These are phyloP conservation scores for Trichoderma koningiopsis DNA, from an alignment of 2,329 filamentous ascomycete genomes.

Conservation along the genomic window DNA sequence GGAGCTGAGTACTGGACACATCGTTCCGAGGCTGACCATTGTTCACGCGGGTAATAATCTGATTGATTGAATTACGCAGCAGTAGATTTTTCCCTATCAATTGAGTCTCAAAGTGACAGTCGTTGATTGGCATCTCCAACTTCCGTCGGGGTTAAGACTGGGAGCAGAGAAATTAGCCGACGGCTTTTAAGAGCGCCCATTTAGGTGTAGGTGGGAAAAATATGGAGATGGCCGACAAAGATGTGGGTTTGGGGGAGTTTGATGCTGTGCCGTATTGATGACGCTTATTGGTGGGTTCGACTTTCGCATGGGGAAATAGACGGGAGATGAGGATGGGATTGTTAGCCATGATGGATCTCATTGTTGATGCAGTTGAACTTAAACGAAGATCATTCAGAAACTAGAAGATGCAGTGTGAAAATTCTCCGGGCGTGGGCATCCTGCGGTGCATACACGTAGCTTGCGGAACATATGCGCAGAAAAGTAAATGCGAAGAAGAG, in stretches of 20 bases:
- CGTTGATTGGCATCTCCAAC: slow-evolving; percentile 9
- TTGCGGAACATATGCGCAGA: no score
- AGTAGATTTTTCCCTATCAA: neutral
- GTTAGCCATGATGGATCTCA: neutral
- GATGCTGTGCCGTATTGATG: neutral
- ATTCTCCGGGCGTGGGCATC: neutral
- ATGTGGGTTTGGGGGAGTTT: neutral
- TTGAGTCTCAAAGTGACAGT: neutral
- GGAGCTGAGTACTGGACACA: slow-evolving; percentile 15
- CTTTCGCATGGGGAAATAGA: neutral
- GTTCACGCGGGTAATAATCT: slow-evolving; percentile 15
- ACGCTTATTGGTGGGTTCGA: neutral
- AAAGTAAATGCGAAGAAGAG: no score
- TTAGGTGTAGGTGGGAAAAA: neutral
- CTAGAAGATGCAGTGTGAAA: neutral
- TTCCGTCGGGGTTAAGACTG: slow-evolving; percentile 2
- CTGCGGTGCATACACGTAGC: neutral
- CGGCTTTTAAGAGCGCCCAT: neutral
- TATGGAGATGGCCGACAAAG: neutral
- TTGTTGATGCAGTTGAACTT: neutral
- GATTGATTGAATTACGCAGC: neutral
- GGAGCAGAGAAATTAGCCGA: slow-evolving; percentile 9
- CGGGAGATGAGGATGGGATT: neutral
- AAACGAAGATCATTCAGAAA: neutral
- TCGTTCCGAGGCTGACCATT: slow-evolving; percentile 15